Percentiles rank a stretch among this genome's conserved stretches.
These are phyloP conservation scores for Chaetomium globosum DNA, from an alignment of 2,329 filamentous ascomycete genomes.

Conservation along the genomic window DNA sequence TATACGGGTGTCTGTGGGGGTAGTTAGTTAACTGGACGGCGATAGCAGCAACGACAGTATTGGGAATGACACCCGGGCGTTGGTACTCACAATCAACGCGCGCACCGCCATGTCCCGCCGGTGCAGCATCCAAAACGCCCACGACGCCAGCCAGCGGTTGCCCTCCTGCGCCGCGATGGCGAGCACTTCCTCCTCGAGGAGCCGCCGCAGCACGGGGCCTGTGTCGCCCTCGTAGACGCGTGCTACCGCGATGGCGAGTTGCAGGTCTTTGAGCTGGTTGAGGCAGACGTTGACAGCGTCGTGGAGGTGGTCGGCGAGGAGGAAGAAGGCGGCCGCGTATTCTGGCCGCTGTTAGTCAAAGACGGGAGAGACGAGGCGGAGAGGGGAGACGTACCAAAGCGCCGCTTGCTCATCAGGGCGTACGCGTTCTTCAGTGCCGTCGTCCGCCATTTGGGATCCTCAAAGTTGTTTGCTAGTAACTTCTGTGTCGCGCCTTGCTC, in stretches of 20 bases:
- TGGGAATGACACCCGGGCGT: not conserved
- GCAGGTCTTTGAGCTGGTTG: constrained; percentile 83
- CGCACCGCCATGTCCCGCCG: constrained; percentile 82
- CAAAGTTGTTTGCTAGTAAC: constrained; percentile 87
- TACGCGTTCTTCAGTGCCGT: constrained; percentile 95
- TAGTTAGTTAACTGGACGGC: constrained; percentile 22
- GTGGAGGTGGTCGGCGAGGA: constrained; percentile 80
- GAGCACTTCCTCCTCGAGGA: constrained; percentile 80
- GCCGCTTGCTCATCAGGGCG: constrained; percentile 83
- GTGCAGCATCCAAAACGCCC: constrained; percentile 91
- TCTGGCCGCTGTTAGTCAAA: constrained; percentile 51
- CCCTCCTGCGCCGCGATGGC: constrained; percentile 76
- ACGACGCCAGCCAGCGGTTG: constrained; percentile 91
- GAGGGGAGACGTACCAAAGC: constrained; percentile 65
- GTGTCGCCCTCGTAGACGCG: constrained; percentile 87
- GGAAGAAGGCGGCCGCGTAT: constrained; percentile 94
- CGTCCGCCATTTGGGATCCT: constrained; percentile 82
- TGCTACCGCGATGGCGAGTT: constrained; percentile 84
- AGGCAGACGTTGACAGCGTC: constrained; percentile 86
- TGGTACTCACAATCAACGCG: constrained; percentile 68
- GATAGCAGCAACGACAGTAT: no score
- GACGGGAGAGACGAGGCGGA: no score
- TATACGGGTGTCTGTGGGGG: constrained; percentile 70
- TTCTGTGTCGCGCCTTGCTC: constrained; percentile 81
- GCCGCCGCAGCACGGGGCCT: constrained; percentile 69